These are phyloP conservation scores for Trypanosoma cruzi DNA, from an alignment of 208 protist genomes.

Conservation along the genomic window DNA sequence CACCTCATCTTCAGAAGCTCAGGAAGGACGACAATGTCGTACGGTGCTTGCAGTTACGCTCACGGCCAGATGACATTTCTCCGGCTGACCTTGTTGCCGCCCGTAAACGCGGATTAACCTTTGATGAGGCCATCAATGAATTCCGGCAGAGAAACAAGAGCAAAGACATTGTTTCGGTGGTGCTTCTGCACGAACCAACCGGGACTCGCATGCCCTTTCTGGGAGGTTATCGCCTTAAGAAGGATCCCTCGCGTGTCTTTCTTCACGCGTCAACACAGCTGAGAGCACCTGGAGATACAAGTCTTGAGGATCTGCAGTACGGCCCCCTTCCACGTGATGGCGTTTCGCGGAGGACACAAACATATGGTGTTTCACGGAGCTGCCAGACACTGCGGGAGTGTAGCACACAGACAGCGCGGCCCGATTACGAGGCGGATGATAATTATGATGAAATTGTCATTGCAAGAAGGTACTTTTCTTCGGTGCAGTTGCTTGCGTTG, in stretches of 20 bases:
- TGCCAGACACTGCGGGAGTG: slow-evolving; percentile 92
- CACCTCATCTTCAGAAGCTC: slow-evolving; percentile 54
- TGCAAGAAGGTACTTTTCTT: slow-evolving; percentile 89
- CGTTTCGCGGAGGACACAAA: slow-evolving; percentile 92
- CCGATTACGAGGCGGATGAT: slow-evolving; percentile 65
- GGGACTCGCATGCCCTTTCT: slow-evolving; percentile 82
- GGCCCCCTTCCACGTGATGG: slow-evolving; percentile 49
- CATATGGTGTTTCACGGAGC: slow-evolving; percentile 82
- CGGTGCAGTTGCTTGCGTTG: slow-evolving; percentile 62
- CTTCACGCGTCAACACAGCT: slow-evolving; percentile 94
- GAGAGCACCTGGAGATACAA: slow-evolving; percentile 35
- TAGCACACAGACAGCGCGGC: slow-evolving; percentile 90
- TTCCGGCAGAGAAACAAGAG: slow-evolving; percentile 21
- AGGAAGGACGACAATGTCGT: slow-evolving; percentile 43
- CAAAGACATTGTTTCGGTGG: slow-evolving; percentile 30
- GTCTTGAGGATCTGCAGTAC: slow-evolving; percentile 60
- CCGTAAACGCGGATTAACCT: slow-evolving; percentile 54
- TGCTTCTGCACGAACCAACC: slow-evolving; percentile 41
- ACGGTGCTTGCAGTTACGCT: slow-evolving; percentile 52
- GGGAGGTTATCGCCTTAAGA: slow-evolving; percentile 90
- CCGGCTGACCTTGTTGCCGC: slow-evolving; percentile 61
- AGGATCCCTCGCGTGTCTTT: slow-evolving; percentile 62
- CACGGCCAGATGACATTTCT: slow-evolving; percentile 39
- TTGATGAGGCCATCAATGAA: slow-evolving; percentile 62
- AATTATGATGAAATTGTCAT: slow-evolving; percentile 69